A percentile compares a stretch with the other conserved stretches of the same genome.
phyloP scores from a whole-genome alignment of 441 rosid genomes.

The Adansonia rubrostipa region DNA sequence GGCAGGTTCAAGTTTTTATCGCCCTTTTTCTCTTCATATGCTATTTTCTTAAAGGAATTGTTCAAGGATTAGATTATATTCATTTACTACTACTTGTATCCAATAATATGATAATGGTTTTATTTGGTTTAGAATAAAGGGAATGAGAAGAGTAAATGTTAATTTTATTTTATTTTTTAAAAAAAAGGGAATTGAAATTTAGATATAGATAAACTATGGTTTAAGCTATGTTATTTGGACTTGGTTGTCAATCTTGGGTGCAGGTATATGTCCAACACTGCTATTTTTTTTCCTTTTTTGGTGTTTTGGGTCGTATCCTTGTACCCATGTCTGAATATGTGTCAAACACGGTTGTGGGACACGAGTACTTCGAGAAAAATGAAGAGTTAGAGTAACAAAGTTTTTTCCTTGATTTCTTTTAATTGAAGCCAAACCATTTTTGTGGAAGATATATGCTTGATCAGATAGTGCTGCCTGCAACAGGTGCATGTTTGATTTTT shows the following conservation, averaged over 20 bases:
- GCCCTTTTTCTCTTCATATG: background rate
- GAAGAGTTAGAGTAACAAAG: too few species aligned
- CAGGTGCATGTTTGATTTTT: background rate
- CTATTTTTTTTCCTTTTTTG: too few species aligned
- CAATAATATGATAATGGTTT: background rate
- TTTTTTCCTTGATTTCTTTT: too few species aligned
- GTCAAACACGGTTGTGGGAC: too few species aligned
- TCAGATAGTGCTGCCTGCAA: background rate
- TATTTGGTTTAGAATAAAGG: background rate
- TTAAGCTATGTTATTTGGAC: background rate
- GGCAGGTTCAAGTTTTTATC: constrained; percentile 60
- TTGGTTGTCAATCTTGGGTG: too few species aligned
- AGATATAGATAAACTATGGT: background rate
- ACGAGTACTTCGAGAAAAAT: too few species aligned
- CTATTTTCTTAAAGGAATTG: background rate
- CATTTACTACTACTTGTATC: background rate
- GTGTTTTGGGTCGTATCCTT: too few species aligned
- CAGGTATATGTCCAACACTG: too few species aligned
- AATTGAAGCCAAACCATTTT: background rate
- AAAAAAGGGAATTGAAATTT: background rate
- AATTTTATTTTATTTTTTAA: background rate
- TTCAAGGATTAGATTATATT: background rate
- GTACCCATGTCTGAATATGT: too few species aligned
- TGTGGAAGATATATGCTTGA: background rate
- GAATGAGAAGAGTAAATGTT: background rate